These are phyloP conservation scores for Holtermannia corniformis DNA, from an alignment of 768 basidiomycete species.

Conservation along the genomic window DNA sequence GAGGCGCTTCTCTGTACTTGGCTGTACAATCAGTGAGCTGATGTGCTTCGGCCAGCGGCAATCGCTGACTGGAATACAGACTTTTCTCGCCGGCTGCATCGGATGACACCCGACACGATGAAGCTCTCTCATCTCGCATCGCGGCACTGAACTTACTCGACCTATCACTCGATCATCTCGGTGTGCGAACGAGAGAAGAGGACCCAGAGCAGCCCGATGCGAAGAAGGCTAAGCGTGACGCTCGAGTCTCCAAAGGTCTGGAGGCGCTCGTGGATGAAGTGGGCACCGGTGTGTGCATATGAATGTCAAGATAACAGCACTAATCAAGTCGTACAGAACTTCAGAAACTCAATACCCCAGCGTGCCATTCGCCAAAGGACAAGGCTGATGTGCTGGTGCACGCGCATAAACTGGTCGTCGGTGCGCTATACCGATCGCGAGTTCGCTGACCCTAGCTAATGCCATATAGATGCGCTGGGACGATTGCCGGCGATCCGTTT, in stretches of 20 bases:
- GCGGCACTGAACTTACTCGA: constrained; percentile 89
- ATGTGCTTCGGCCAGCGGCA: not conserved
- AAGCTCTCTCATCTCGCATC: constrained; percentile 75
- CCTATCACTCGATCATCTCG: constrained; percentile 76
- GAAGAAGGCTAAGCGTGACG: constrained; percentile 9
- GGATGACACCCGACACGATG: constrained; percentile 80
- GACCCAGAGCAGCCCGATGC: constrained; percentile 39
- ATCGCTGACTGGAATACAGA: constrained; percentile 43
- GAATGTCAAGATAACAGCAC: not conserved
- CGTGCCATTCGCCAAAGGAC: constrained; percentile 56
- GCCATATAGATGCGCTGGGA: constrained; percentile 25
- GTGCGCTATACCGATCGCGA: constrained; percentile 45
- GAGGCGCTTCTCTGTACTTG: constrained; percentile 61
- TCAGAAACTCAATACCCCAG: constrained; percentile 47
- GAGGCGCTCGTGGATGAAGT: constrained; percentile 60
- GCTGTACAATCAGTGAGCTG: constrained; percentile 74
- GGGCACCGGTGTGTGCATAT: constrained; percentile 58
- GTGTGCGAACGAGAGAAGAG: constrained; percentile 60
- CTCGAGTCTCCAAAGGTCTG: constrained; percentile 41
- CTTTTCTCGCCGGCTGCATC: constrained; percentile 65
- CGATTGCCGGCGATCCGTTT: constrained; percentile 61
- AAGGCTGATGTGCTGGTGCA: constrained; percentile 72
- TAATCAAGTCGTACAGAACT: constrained; percentile 45
- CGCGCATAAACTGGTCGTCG: constrained; percentile 77
- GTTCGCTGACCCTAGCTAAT: too few species aligned